Evolutionary conservation across 192 early-diverging fungal species (phyloP), one percentile per base, ranked within the genome.

Genomic region (Coemansia sp.): DNA sequence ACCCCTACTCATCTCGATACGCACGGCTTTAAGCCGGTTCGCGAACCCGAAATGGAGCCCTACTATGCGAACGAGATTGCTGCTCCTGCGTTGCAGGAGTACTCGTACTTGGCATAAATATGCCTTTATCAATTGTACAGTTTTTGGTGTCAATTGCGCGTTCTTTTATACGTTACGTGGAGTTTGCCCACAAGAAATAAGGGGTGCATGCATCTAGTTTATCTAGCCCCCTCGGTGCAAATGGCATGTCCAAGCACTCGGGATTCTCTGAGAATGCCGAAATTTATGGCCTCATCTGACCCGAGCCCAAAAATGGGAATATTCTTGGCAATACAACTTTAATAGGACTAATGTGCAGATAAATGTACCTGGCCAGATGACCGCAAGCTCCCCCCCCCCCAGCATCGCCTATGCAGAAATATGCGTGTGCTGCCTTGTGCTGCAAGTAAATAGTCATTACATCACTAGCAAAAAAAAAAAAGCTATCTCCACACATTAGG

Each of bases 21-120:
- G 6, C 75, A 78, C 40, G 64, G 23, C 45, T 71, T 78, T 31
- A 54, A 68, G 20, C 54, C 65, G 0, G 26, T 55, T 19, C 54
- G 58, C 8, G 75, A 78, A 11, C 68, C 75, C 15, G 75, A 78
- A 37, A 78, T 71, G 74, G 74, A 78, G 41, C 68, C 68, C 10
- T 78, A 70, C 35, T 78, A 78, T 44, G 74, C 74, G 2, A 78
- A 68, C 42, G 74, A 78, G 31, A 61, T 78, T 23, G 74, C 68
- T 4, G 56, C 74, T 0, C 16, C 60, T 3, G 68, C 74, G 23
- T 61, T 78, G n/a, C 74, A 54, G 2, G 74, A 78, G 50, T 78
- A 61, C 35, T 70, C 74, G 12, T 78, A 78, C 47, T 44, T 78
- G 16, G 74, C 74, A 12, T 78, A 37, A 48, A 40, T 2, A 5